phyloP scores from a whole-genome alignment of 371 early-diverging fungal species.

The Syncephalastrum contaminatum region DNA sequence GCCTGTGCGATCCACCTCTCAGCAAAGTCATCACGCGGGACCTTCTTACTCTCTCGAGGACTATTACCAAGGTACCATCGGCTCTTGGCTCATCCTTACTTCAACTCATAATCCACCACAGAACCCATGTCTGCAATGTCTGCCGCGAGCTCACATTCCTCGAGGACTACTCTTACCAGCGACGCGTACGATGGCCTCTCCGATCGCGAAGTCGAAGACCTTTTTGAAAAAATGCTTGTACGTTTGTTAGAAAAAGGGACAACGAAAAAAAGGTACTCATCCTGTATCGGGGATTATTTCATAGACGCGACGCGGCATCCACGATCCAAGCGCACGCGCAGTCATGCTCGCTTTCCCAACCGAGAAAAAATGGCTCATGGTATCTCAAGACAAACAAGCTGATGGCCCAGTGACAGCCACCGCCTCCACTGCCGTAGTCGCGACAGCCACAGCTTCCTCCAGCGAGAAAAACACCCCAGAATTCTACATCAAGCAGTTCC shows the following conservation, averaged over 20 bases:
- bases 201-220: slow-evolving; percentile 38
- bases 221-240: slow-evolving; percentile 56
- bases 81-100: background rate
- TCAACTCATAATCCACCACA: background rate
- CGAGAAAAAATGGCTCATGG: slow-evolving; percentile 54
- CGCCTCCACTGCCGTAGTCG: slow-evolving; percentile 6
- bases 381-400: slow-evolving; percentile 48
- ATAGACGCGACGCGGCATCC: slow-evolving; percentile 49
- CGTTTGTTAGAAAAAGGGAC: background rate
- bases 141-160: slow-evolving; percentile 14
- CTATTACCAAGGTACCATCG: slow-evolving; percentile 15
- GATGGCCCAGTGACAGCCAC: slow-evolving; percentile 23
- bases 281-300: slow-evolving; percentile 2
- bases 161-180: slow-evolving; percentile 1
- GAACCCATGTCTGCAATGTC: slow-evolving; percentile 5
- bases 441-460: slow-evolving; percentile 8
- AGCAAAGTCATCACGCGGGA: background rate
- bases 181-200: slow-evolving; percentile 18
- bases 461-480: slow-evolving; percentile 51
- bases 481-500: slow-evolving; percentile 60
- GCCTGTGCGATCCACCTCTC: slow-evolving; percentile 1
- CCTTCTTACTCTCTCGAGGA: slow-evolving; percentile 15
- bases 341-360: slow-evolving; percentile 43
- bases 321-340: slow-evolving; percentile 32
- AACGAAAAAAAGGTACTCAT: background rate